These are phyloP conservation scores for Huntiella abstrusa DNA, from an alignment of 2,329 filamentous ascomycete species.

Conservation along the genomic window DNA sequence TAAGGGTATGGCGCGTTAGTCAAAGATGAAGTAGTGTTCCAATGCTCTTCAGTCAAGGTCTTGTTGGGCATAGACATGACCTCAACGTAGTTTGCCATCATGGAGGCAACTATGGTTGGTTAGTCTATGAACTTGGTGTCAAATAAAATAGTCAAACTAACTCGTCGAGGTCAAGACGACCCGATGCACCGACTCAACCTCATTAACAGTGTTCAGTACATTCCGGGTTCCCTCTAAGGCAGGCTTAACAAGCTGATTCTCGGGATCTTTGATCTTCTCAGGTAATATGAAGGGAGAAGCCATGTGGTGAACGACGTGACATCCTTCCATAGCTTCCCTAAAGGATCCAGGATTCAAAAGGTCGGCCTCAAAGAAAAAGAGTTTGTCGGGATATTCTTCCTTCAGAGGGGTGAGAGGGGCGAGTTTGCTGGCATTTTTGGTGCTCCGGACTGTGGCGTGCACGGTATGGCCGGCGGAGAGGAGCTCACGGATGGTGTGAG, in stretches of 20 bases:
- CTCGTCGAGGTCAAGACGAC: slow-evolving; percentile 13
- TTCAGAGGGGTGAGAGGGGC: slow-evolving; percentile 13
- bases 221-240: slow-evolving; percentile 13
- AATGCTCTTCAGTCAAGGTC: neutral
- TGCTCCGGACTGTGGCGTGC: slow-evolving; percentile 12
- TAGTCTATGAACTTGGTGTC: neutral
- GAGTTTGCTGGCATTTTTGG: slow-evolving; percentile 11
- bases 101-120: neutral
- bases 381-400: slow-evolving; percentile 10
- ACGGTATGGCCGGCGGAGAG: slow-evolving; percentile 13
- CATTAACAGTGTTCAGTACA: slow-evolving; percentile 11
- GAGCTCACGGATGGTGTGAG: slow-evolving; percentile 14
- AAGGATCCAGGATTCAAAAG: slow-evolving; percentile 17
- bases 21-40: slow-evolving; percentile 1
- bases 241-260: slow-evolving; percentile 12
- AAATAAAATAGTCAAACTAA: neutral
- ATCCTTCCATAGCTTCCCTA: slow-evolving; percentile 15
- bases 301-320: slow-evolving; percentile 18
- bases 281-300: slow-evolving; percentile 18
- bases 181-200: slow-evolving; percentile 12
- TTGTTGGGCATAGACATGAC: neutral
- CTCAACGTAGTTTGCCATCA: slow-evolving; percentile 4
- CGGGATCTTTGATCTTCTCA: slow-evolving; percentile 7
- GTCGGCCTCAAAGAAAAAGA: slow-evolving; percentile 17
- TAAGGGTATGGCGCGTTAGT: slow-evolving; percentile 4